These are phyloP conservation scores for Suillus hirtellus DNA, from an alignment of 768 basidiomycete genomes.

Conservation along the genomic window DNA sequence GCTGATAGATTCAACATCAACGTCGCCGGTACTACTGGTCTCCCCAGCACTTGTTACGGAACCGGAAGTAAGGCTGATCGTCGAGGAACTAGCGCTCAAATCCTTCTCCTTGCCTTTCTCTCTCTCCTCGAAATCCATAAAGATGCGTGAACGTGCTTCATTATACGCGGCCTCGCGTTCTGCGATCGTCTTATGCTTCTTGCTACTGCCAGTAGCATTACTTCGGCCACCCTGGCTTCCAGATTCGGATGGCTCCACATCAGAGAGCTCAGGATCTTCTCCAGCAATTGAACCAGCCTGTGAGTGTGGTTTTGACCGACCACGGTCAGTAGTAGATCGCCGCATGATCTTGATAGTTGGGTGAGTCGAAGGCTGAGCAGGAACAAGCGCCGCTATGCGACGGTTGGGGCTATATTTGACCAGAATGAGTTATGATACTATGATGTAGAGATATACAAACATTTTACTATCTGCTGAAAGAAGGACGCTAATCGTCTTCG, in stretches of 20 bases:
- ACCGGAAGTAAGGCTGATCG: conserved; percentile 67
- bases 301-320: conserved; percentile 60
- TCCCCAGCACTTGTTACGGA: conserved; percentile 60
- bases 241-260: conserved; percentile 76
- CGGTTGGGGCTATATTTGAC: conserved; percentile 56
- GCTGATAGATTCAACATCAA: conserved; percentile 61
- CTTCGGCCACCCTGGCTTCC: conserved; percentile 76
- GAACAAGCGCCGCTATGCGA: conserved; percentile 75
- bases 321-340: conserved; percentile 55
- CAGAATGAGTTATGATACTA: conserved; percentile 16
- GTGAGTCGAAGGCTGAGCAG: conserved; percentile 64
- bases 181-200: conserved; percentile 77
- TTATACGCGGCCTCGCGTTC: conserved; percentile 90
- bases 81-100: conserved; percentile 75
- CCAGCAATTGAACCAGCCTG: conserved; percentile 71
- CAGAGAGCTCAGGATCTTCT: conserved; percentile 77
- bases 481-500: conserved; percentile 62
- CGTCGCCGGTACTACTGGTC: conserved; percentile 61
- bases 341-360: conserved; percentile 92
- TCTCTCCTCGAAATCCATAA: conserved; percentile 78
- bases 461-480: conserved; percentile 68
- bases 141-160: conserved; percentile 82
- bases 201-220: conserved; percentile 59
- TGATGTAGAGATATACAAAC: conserved; percentile 45
- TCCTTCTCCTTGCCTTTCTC: conserved; percentile 69